Evolutionary conservation across 257 asterid genomes (phyloP), one percentile per base, ranked within the genome.

Genomic region (Nicotiana tabacum): DNA sequence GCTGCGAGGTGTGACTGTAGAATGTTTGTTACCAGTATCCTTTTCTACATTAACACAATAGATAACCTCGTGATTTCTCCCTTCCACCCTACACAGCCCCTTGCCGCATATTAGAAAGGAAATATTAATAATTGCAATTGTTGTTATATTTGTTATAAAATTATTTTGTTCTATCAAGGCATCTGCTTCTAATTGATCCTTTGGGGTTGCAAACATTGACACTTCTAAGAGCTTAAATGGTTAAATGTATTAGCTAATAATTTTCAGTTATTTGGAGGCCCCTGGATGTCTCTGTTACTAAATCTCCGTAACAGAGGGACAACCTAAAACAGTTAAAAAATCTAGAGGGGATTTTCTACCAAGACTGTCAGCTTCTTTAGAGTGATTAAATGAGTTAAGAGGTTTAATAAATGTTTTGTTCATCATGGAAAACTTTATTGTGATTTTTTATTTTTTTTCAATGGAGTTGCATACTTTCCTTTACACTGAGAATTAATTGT

Each of bases 1-100:
- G 90, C 94, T 66, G 83, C 88, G 55, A 86, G 33, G 37, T 93
- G 96, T 37, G 98, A 90, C 68, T 92, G 98, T 86, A 91, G 98
- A 81, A 96, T 96, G 99, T 96, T 92, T 65, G 89, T 93, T 82
- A 94, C 97, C 24, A 93, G 98, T 96, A 96, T 96, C 99, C 97
- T 90, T 78, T 70, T 79, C 66, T 30, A 66, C n/a, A 33, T 53
- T 17, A 17, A 81, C 43, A 17, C 78, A 66, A 51, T 51, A 51
- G 43, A 74, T 27, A 15, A 51, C 80, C 64, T 9, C 62, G 15
- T 21, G 15, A 61, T 76, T 48, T 48, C 27, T 51, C 80, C 8
- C 29, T 76, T 39, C 27, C 29, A 24, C 64, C 55, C 27, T 17
- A 7, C 15, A 15, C 46, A 27, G 39, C 2, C 62, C 62, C 27